Evolutionary conservation across 2,329 filamentous ascomycete species (phyloP).

Genomic region (Fusarium irregulare): DNA sequence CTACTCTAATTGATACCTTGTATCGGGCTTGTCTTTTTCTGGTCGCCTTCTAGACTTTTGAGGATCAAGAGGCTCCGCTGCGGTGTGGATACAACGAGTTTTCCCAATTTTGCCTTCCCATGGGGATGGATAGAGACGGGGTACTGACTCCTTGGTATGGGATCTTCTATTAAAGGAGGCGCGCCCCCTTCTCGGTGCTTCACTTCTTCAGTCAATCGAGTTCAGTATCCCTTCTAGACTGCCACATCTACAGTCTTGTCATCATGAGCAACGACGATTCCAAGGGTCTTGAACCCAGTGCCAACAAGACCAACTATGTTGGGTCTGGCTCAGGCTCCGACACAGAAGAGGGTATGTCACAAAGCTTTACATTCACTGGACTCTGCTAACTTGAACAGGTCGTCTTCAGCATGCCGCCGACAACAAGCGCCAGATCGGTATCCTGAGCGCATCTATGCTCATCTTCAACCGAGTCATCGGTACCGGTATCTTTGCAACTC

Average conservation of each 20-base stretch:
- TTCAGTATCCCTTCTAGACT: background rate
- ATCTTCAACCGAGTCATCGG: conserved; percentile 75
- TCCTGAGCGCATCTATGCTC: conserved; percentile 66
- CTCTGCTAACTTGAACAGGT: conserved; percentile 31
- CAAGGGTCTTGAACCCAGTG: conserved; percentile 29
- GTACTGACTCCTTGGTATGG: background rate
- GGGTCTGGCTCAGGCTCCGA: conserved; percentile 41
- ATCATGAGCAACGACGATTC: conserved; percentile 40
- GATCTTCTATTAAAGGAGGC: conserved; percentile 32
- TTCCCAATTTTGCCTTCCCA: conserved; percentile 32
- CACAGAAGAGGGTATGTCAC: conserved; percentile 38
- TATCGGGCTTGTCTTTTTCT: conserved; percentile 29
- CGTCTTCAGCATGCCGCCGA: conserved; percentile 56
- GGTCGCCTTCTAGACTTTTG: conserved; percentile 41
- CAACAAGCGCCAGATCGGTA: conserved; percentile 65
- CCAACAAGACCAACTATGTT: conserved; percentile 28
- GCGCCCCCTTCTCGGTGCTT: background rate
- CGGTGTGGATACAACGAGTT: conserved; percentile 17
- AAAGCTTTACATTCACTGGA: no score
- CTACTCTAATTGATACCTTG: conserved; percentile 1
- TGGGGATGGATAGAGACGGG: conserved; percentile 4
- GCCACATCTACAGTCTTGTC: background rate
- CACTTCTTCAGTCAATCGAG: conserved; percentile 6
- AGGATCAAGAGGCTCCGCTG: conserved; percentile 16
- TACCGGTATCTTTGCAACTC: conserved; percentile 74